Conservation (phyloP, 345 rosid genomes). For the Cardamine chenopodiifolia region DNA sequence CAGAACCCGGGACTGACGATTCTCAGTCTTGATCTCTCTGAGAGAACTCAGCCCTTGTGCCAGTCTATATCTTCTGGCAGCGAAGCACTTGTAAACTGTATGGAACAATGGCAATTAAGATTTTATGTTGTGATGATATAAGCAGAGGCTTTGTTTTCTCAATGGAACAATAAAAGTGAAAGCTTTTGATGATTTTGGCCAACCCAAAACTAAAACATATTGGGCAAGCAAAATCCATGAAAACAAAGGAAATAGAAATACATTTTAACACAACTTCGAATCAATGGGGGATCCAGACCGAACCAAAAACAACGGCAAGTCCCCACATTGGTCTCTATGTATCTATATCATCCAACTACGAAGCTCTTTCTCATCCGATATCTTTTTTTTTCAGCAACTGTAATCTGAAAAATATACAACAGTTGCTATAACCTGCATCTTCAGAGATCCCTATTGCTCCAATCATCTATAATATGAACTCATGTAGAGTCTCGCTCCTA, state of each 20-base stretch:
- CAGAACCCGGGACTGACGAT: background rate
- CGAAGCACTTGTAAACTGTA: background rate
- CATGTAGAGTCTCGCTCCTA: constrained; percentile 70
- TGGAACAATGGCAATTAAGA: background rate
- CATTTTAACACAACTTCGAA: constrained; percentile 30
- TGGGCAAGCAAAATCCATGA: constrained; percentile 27
- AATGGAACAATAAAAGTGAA: background rate
- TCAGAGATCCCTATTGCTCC: constrained; percentile 18
- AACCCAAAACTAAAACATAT: constrained; percentile 41
- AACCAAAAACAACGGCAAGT: constrained; percentile 40
- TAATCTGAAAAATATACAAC: constrained; percentile 29
- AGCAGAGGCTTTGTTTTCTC: constrained; percentile 18
- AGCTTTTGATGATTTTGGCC: constrained; percentile 2
- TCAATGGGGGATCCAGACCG: constrained; percentile 33
- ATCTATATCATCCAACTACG: constrained; percentile 26
- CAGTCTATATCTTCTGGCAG: background rate
- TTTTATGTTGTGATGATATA: background rate
- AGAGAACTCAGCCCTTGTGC: background rate
- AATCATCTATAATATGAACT: constrained; percentile 68
- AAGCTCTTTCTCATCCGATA: constrained; percentile 5
- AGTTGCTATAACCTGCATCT: constrained; percentile 26
- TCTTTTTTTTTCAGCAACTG: constrained; percentile 20
- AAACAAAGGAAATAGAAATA: constrained; percentile 13
- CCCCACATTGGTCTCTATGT: constrained; percentile 19
- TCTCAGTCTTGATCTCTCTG: background rate